A percentile compares a stretch with the other conserved stretches of the same genome.
Evolutionary conservation across 306 rosid genomes (phyloP).

Genomic region (Prosopis cineraria): DNA sequence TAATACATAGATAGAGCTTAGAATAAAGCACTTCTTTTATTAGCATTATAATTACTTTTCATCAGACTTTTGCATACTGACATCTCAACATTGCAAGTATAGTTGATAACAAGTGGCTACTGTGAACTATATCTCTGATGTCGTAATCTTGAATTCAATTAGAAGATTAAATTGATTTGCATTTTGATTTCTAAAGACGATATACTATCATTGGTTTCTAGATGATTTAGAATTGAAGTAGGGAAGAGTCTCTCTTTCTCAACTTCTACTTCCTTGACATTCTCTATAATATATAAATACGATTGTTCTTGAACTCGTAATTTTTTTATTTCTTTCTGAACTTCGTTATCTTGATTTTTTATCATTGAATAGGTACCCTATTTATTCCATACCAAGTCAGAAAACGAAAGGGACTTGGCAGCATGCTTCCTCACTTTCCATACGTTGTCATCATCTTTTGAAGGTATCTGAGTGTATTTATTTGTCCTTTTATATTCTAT

Average conservation of each 20-base stretch:
- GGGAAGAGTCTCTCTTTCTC: not conserved
- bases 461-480: conserved; percentile 51
- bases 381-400: conserved; percentile 67
- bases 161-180: not conserved
- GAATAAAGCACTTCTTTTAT: conserved; percentile 10
- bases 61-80: not conserved
- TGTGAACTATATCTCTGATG: not conserved
- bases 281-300: not conserved
- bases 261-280: not conserved
- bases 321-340: conserved; percentile 20
- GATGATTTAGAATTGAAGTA: not conserved
- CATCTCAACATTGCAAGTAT: not conserved
- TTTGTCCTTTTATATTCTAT: not conserved
- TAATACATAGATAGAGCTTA: not conserved
- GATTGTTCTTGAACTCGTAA: not conserved
- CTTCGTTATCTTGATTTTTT: not conserved
- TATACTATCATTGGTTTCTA: not conserved
- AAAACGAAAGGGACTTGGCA: conserved; percentile 65
- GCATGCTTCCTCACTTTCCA: conserved; percentile 83
- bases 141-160: not conserved
- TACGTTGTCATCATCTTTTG: conserved; percentile 76
- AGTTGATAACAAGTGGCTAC: conserved; percentile 2
- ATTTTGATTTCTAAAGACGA: not conserved
- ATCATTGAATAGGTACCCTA: conserved; percentile 63
- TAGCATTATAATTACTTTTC: not conserved